phyloP scores from a whole-genome alignment of 2,329 filamentous ascomycete species.

The Colletotrichum caudatum region DNA sequence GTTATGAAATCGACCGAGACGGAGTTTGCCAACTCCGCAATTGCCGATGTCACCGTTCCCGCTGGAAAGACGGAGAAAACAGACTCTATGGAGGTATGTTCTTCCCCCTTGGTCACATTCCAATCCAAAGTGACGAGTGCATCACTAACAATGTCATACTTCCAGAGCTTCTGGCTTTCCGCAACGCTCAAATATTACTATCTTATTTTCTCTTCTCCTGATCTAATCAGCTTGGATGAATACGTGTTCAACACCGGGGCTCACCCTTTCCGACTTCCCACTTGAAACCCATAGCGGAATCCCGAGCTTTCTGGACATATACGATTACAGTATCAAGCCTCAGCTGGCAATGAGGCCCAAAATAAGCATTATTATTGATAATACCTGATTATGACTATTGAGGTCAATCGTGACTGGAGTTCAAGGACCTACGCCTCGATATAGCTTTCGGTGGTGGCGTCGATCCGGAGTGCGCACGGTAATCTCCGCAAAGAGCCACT shows the following conservation, averaged over 20 bases:
- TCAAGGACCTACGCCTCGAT: background rate
- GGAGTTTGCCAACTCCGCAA: constrained; percentile 60
- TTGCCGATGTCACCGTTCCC: constrained; percentile 62
- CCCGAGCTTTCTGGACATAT: background rate
- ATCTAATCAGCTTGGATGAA: constrained; percentile 74
- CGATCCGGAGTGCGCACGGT: background rate
- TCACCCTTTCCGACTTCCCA: constrained; percentile 54
- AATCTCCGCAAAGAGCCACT: background rate
- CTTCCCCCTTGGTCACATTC: constrained; percentile 40
- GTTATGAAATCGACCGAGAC: constrained; percentile 61
- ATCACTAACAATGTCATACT: background rate
- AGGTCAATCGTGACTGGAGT: background rate
- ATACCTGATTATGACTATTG: background rate
- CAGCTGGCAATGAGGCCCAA: background rate
- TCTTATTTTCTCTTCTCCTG: constrained; percentile 74
- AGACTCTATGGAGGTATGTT: constrained; percentile 53
- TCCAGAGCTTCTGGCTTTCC: constrained; percentile 76
- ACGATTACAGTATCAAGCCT: background rate
- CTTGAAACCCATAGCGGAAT: constrained; percentile 18
- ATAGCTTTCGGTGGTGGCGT: background rate
- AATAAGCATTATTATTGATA: background rate
- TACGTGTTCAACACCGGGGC: constrained; percentile 72
- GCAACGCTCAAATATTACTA: constrained; percentile 84
- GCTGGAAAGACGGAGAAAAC: constrained; percentile 58
- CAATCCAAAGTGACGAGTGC: background rate